phyloP scores from a whole-genome alignment of 345 rosid genomes.

The Eucalyptus marginata region DNA sequence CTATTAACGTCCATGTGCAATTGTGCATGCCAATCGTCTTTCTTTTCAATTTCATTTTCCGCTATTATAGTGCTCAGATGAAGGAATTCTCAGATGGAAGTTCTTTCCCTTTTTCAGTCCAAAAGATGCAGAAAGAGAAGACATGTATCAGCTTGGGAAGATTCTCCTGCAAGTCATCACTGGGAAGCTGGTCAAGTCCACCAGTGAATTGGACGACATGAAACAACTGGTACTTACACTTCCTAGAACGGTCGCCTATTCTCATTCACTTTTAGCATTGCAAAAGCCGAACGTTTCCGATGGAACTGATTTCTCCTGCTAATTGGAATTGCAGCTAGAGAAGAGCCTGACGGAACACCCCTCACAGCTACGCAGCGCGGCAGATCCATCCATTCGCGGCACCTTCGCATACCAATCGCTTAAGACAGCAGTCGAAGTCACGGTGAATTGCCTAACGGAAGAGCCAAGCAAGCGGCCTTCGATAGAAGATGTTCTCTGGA shows the following conservation, averaged over 20 bases:
- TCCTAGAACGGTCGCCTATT: neutral
- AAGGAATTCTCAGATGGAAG: neutral
- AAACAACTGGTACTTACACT: constrained; percentile 33
- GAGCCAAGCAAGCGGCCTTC: constrained; percentile 62
- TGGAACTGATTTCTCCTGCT: neutral
- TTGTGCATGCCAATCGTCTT: neutral
- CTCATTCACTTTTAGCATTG: neutral
- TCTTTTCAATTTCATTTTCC: neutral
- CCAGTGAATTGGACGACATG: constrained; percentile 39
- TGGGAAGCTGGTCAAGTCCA: constrained; percentile 33
- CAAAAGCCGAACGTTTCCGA: neutral
- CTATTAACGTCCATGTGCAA: neutral
- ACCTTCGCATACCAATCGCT: constrained; percentile 73
- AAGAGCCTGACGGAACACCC: constrained; percentile 46
- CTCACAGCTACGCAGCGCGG: constrained; percentile 23
- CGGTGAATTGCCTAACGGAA: constrained; percentile 58
- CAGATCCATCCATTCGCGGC: constrained; percentile 55
- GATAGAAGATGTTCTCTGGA: constrained; percentile 88
- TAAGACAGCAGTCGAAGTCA: constrained; percentile 58
- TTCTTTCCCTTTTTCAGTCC: constrained; percentile 10
- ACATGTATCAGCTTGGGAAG: constrained; percentile 71
- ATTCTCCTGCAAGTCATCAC: constrained; percentile 61
- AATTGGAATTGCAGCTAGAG: neutral
- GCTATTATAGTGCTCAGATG: neutral
- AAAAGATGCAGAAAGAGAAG: constrained; percentile 61